Evolutionary conservation across 1,284 basidiomycete genomes (phyloP), one percentile per base, ranked within the genome.

Genomic region (Irpex sp.): DNA sequence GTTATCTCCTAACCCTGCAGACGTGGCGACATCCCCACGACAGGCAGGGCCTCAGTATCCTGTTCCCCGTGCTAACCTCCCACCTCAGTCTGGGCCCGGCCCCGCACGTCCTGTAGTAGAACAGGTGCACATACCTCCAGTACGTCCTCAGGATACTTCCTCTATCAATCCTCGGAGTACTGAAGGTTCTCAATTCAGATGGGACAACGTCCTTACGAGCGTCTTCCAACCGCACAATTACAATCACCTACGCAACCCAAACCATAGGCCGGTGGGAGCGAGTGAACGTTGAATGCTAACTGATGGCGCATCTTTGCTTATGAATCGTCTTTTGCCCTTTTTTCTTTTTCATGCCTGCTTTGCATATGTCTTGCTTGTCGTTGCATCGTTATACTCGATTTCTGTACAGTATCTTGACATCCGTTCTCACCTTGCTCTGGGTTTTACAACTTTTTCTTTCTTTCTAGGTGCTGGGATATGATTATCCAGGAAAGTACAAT

Each of bases 1-100:
- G 69, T 64, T 76, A 17, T 73, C 74, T 15, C 72, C 73, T 35
- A 64, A 63, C 8, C 68, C 68, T 6, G 60, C 46, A 19, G 72
- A 74, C 33, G 61, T 68, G 33, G 60, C 50, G 8, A 67, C 68
- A 6, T 67, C 71, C 39, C 68, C 71, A 4, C 69, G 68, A 21
- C 33, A 31, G 7, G 19, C 19, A 55, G 33, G 49, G 11, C 49
- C 17, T 21, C 49, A 55, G 26, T 55, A 55, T 35, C 33, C 53
- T 35, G 53, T 4, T 43, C 39, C 26, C 7, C 53, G 53, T 15
- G 33, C 53, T 31, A 55, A 35, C 53, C 13, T 55, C 7, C 53
- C 53, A 35, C 31, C 53, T 2, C 53, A 55, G 33, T 7, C 53
- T 8, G 53, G 9, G 9, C 7, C 53, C 33, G 53, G 53, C 11